phyloP scores from a whole-genome alignment of 2,329 filamentous ascomycete species.

The Sporothrix schenckii region DNA sequence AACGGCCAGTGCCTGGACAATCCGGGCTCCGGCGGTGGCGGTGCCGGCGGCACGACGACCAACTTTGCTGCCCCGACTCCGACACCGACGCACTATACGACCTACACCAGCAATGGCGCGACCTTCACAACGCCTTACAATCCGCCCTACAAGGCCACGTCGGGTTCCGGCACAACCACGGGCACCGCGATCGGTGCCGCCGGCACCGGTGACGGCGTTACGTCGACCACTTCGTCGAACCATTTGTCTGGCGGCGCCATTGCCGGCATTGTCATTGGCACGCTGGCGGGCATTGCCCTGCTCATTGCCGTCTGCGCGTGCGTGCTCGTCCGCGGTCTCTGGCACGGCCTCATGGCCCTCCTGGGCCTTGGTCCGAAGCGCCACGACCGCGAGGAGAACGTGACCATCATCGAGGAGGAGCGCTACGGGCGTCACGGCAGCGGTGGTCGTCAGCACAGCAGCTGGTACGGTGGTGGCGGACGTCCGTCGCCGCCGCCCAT shows the following conservation, averaged over 20 bases:
- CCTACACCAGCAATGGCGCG: constrained; percentile 45
- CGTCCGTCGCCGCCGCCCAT: constrained; percentile 42
- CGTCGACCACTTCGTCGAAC: constrained; percentile 43
- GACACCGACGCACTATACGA: constrained; percentile 46
- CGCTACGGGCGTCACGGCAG: constrained; percentile 55
- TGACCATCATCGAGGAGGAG: constrained; percentile 59
- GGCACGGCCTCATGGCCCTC: constrained; percentile 61
- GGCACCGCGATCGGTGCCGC: constrained; percentile 53
- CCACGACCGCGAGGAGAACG: constrained; percentile 52
- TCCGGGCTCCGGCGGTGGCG: constrained; percentile 41
- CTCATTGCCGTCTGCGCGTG: constrained; percentile 74
- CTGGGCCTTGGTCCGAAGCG: constrained; percentile 57
- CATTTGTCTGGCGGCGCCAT: constrained; percentile 72
- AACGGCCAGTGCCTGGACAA: constrained; percentile 61
- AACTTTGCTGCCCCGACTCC: constrained; percentile 42
- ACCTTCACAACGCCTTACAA: constrained; percentile 60
- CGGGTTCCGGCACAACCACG: constrained; percentile 56
- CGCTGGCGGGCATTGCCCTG: constrained; percentile 66
- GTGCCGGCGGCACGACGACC: constrained; percentile 36
- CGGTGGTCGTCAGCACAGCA: constrained; percentile 54
- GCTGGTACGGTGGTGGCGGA: constrained; percentile 51
- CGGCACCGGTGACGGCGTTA: constrained; percentile 56
- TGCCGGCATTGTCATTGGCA: constrained; percentile 78
- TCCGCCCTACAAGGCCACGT: constrained; percentile 56
- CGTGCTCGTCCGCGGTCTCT: constrained; percentile 67